Evolutionary conservation across 805 yeast genomes (phyloP), one percentile per base, ranked within the genome.

Genomic region (Lipomyces mesembrius): DNA sequence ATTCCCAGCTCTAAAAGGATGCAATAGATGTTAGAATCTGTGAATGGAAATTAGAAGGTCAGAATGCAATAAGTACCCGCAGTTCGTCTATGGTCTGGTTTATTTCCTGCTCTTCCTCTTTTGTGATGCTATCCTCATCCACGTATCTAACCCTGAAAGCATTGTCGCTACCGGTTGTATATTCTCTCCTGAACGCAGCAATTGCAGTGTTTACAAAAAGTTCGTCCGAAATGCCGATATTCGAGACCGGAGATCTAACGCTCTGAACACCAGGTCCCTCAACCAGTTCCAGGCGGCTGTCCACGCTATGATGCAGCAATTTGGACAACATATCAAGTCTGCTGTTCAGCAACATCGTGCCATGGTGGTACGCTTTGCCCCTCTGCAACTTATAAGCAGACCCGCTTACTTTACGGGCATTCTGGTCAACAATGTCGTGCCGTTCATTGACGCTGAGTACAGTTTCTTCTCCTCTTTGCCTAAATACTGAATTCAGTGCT

Each of bases 331-430:
- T 77, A n/a, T 81, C 81, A 32, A 95, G 78, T 51, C 87, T 81
- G 54, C 96, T 87, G 63, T 84, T 79, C 29, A 95, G 79, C 7
- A 95, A 81, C 97, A 95, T 91, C 0, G 99, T 95, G 0, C 98
- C 99, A 79, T 95, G 99, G 75, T 95, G 99, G 71, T 93, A 88
- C 6, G 97, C 87, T 72, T 87, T 86, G 0, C 95, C 93, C 59
- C 84, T 83, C 4, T 96, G 88, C 39, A 95, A 82, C 75, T 93
- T 93, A 77, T 85, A 95, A 0, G 99, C 98, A 7, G 97, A 90
- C 0, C 99, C 99, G 72, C 97, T 89, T 3, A 95, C 86, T 75
- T 95, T 95, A 2, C 77, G 74, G 5, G 68, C 71, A 7, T 49
- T 61, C 29, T 76, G 79, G 20, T 86, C 84, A 9, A 87, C 82